Conservation (phyloP, 306 rosid genomes). For the Elaeagnus macrophylla region DNA sequence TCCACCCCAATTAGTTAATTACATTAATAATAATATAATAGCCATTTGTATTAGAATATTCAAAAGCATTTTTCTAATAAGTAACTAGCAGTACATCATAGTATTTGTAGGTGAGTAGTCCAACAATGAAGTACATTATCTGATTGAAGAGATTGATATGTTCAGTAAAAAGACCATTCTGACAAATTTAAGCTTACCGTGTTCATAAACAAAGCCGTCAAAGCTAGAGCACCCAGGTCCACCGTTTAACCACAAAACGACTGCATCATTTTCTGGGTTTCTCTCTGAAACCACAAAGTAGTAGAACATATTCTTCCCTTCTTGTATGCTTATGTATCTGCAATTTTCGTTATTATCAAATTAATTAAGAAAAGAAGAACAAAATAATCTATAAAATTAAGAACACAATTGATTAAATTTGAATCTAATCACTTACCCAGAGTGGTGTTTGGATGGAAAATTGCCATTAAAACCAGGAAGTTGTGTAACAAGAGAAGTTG, state of each 20-base stretch:
- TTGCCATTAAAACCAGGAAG: slow-evolving; percentile 34
- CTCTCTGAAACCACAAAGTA: slow-evolving; percentile 33
- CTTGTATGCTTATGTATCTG: slow-evolving; percentile 8
- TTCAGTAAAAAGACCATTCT: no score
- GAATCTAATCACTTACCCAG: slow-evolving; percentile 20
- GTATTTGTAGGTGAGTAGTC: no score
- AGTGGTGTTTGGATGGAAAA: slow-evolving; percentile 33
- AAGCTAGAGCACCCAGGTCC: slow-evolving; percentile 54
- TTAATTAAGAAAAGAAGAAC: neutral
- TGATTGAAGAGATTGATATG: no score
- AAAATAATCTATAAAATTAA: neutral
- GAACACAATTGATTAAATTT: neutral
- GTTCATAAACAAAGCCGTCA: slow-evolving; percentile 41
- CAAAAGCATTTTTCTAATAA: no score
- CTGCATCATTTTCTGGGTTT: slow-evolving; percentile 28
- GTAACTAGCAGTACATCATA: no score
- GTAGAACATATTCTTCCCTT: slow-evolving; percentile 31
- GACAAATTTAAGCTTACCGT: slow-evolving; percentile 17
- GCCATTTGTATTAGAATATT: no score
- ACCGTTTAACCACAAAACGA: slow-evolving; percentile 47
- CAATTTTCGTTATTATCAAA: neutral
- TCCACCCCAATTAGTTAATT: no score
- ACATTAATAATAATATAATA: no score
- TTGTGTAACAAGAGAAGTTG: slow-evolving; percentile 17
- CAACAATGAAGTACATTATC: no score